Evolutionary conservation across 2,329 filamentous ascomycete genomes (phyloP).

Genomic region (Xylariomycetidae sp.): DNA sequence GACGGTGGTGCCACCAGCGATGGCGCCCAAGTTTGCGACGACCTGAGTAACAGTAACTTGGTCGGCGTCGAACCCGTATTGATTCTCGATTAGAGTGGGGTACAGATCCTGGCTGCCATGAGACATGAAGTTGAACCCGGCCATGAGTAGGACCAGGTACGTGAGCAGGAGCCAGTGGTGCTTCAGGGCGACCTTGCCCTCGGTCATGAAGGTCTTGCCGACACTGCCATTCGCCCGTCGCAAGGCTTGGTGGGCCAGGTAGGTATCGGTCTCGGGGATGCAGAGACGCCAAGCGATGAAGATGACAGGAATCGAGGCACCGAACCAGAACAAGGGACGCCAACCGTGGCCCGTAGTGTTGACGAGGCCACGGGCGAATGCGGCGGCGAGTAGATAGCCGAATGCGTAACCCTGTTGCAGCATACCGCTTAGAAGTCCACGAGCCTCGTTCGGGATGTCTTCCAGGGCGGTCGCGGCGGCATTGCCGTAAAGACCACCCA

Average conservation of each 20-base stretch:
- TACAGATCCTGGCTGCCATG: conserved; percentile 65
- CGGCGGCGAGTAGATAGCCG: conserved; percentile 57
- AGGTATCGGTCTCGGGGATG: conserved; percentile 74
- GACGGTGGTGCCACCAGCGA: conserved; percentile 59
- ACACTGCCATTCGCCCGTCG: conserved; percentile 51
- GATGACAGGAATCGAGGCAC: conserved; percentile 69
- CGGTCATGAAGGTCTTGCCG: conserved; percentile 62
- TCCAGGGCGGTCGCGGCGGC: conserved; percentile 74
- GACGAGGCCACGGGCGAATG: conserved; percentile 60
- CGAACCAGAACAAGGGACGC: conserved; percentile 88
- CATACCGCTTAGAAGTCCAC: conserved; percentile 70
- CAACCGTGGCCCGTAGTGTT: conserved; percentile 73
- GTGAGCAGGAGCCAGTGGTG: conserved; percentile 74
- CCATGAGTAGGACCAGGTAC: conserved; percentile 83
- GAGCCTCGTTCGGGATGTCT: conserved; percentile 60
- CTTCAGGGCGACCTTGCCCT: conserved; percentile 72
- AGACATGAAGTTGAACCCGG: conserved; percentile 88
- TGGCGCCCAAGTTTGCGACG: conserved; percentile 65
- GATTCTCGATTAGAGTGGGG: conserved; percentile 52
- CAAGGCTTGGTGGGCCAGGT: conserved; percentile 58
- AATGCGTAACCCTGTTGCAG: conserved; percentile 67
- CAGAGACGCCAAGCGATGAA: conserved; percentile 74
- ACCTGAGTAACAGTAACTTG: conserved; percentile 65
- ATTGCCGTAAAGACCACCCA: conserved; percentile 77
- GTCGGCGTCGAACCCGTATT: conserved; percentile 46